Conservation (phyloP, 2,329 filamentous ascomycete genomes). For the Penicillium sp. region DNA sequence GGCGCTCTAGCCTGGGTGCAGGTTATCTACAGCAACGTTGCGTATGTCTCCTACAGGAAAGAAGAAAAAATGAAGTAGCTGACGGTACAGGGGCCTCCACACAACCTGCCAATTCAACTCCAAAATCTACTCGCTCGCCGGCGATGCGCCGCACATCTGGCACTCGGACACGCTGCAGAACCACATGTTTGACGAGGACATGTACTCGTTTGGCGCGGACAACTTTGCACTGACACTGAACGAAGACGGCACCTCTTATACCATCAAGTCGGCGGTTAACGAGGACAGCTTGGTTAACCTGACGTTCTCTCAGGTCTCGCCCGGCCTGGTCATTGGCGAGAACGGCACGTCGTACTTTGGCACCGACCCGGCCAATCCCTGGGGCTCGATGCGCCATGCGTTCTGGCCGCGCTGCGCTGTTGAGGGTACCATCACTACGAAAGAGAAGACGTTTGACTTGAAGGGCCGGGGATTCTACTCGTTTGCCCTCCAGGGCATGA, state of each 20-base stretch:
- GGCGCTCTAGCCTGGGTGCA: conserved; percentile 77
- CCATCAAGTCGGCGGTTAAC: conserved; percentile 86
- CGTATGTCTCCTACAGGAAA: conserved; percentile 50
- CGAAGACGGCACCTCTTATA: conserved; percentile 76
- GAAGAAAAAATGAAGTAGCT: not conserved
- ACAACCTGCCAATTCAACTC: conserved; percentile 91
- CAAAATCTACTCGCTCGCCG: conserved; percentile 80
- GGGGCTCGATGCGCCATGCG: conserved; percentile 85
- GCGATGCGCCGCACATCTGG: conserved; percentile 73
- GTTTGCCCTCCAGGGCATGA: conserved; percentile 94
- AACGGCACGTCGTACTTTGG: conserved; percentile 82
- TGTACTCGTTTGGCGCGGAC: conserved; percentile 78
- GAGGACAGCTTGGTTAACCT: conserved; percentile 78
- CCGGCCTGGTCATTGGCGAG: conserved; percentile 80
- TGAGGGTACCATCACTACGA: conserved; percentile 79
- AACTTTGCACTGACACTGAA: conserved; percentile 81
- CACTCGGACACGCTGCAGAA: conserved; percentile 74
- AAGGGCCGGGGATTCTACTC: conserved; percentile 75
- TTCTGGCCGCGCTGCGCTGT: conserved; percentile 89
- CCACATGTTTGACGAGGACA: conserved; percentile 78
- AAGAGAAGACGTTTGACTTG: conserved; percentile 76
- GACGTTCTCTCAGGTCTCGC: conserved; percentile 69
- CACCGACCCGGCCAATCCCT: conserved; percentile 78
- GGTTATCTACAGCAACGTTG: conserved; percentile 96
- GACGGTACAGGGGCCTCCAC: conserved; percentile 66